phyloP scores from a whole-genome alignment of 352 stramenopile species.

The Globisporangium spinosum region DNA sequence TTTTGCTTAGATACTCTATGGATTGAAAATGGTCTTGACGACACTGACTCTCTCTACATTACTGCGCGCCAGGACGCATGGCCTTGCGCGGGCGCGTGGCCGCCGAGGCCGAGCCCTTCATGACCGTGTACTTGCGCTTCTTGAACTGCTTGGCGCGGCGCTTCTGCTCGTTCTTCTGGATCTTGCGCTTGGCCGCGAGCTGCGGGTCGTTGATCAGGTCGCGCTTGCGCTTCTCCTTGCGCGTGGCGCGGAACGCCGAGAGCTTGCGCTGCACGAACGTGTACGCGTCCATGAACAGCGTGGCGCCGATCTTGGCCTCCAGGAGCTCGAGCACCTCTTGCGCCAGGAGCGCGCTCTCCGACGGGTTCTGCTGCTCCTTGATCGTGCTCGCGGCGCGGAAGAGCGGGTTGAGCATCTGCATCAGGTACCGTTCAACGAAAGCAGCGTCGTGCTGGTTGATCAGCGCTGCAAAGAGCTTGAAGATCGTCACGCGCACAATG shows the following conservation, averaged over 20 bases:
- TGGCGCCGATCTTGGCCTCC: conserved; percentile 68
- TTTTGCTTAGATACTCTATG: conserved; percentile 13
- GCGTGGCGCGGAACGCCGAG: conserved; percentile 57
- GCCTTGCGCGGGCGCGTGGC: conserved; percentile 53
- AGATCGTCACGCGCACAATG: conserved; percentile 67
- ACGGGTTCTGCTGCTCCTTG: conserved; percentile 46
- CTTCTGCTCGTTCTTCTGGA: conserved; percentile 87
- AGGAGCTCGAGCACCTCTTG: conserved; percentile 87
- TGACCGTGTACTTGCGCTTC: conserved; percentile 85
- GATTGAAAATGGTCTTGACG: background rate
- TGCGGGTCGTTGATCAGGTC: conserved; percentile 76
- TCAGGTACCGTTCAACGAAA: conserved; percentile 54
- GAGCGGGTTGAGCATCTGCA: conserved; percentile 85
- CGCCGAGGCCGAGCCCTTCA: conserved; percentile 76
- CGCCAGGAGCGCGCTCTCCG: conserved; percentile 56
- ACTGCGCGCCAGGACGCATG: conserved; percentile 60
- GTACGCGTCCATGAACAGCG: conserved; percentile 76
- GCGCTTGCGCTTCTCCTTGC: conserved; percentile 76
- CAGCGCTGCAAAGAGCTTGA: conserved; percentile 84
- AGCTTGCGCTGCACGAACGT: conserved; percentile 85
- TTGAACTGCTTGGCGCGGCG: conserved; percentile 77
- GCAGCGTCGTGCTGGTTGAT: conserved; percentile 49
- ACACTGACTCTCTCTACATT: conserved; percentile 7
- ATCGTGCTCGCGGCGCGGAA: conserved; percentile 60
- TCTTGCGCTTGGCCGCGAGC: conserved; percentile 68